Conservation (phyloP, 202 grass and related monocot genomes). For the Sporobolus alterniflorus region DNA sequence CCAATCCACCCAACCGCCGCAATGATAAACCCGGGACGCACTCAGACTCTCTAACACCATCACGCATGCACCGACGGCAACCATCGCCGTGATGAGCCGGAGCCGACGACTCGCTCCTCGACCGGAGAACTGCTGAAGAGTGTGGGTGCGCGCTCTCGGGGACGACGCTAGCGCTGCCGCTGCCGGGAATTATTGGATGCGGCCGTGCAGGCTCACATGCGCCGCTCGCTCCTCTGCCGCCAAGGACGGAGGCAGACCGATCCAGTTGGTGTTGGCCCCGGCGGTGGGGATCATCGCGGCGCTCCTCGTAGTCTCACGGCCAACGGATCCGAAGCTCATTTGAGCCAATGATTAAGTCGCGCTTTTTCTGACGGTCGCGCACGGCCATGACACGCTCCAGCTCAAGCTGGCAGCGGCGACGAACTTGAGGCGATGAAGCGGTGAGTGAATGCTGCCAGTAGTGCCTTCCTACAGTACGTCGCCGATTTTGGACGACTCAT, state of each 20-base stretch:
- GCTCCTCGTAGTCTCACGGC: not conserved
- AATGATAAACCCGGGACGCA: not conserved
- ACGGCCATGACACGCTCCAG: too few species aligned
- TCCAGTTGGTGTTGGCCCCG: not conserved
- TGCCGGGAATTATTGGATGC: not conserved
- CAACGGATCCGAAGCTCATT: too few species aligned
- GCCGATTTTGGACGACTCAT: too few species aligned
- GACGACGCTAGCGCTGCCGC: not conserved
- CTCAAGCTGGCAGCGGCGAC: too few species aligned
- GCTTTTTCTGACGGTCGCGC: too few species aligned
- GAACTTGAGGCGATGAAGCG: too few species aligned
- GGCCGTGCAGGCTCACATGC: slow-evolving; percentile 2
- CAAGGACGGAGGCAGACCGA: not conserved
- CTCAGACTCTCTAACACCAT: not conserved
- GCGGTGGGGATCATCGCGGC: slow-evolving; percentile 15
- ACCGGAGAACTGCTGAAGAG: too few species aligned
- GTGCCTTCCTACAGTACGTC: too few species aligned
- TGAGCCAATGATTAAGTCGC: too few species aligned
- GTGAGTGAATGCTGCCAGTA: too few species aligned
- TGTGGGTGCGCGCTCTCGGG: not conserved
- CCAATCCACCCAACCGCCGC: not conserved
- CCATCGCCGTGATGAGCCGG: not conserved
- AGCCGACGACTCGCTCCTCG: not conserved
- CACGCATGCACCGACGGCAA: slow-evolving; percentile 3
- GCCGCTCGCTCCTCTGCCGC: not conserved